Evolutionary conservation across 495 filamentous ascomycete genomes (phyloP).

Genomic region (Friedmanniomyces endolithicus): DNA sequence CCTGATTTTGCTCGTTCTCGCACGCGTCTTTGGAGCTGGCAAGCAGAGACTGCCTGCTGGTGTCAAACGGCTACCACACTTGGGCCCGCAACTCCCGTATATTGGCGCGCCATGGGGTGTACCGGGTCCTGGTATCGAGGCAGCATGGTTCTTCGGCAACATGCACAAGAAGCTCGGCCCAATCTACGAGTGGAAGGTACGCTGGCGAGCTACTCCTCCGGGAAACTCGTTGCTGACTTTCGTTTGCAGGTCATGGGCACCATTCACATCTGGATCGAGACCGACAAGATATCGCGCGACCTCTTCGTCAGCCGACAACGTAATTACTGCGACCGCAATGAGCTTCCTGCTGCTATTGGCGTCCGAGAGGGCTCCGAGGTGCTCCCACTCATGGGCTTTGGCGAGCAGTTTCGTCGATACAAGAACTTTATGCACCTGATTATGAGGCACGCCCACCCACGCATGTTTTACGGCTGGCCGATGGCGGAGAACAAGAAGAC

Average conservation of each 20-base stretch:
- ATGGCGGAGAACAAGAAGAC: conserved; percentile 24
- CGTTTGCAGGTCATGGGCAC: conserved; percentile 32
- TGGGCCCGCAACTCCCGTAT: conserved; percentile 8
- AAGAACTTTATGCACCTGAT: conserved; percentile 21
- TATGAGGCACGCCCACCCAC: conserved; percentile 11
- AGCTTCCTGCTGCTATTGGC: conserved; percentile 14
- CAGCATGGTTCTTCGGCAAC: conserved; percentile 16
- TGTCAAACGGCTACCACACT: conserved; percentile 4
- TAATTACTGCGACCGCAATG: conserved; percentile 18
- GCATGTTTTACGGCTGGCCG: conserved; percentile 10
- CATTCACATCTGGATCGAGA: conserved; percentile 42
- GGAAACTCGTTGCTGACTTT: background rate
- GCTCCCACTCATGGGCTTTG: conserved; percentile 12
- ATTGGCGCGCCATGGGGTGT: conserved; percentile 15
- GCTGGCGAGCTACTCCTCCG: background rate
- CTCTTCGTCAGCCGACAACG: conserved; percentile 35
- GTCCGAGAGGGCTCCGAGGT: conserved; percentile 14
- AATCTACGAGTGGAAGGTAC: conserved; percentile 39
- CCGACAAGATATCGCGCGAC: conserved; percentile 44
- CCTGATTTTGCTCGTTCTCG: conserved; percentile 1
- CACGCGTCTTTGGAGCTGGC: conserved; percentile 4
- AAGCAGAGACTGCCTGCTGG: conserved; percentile 8
- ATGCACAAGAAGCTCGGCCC: conserved; percentile 35
- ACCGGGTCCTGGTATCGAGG: conserved; percentile 11
- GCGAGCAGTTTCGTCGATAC: conserved; percentile 12